These are phyloP conservation scores for Tricholoma matsutake DNA, from an alignment of 768 basidiomycete species.

Conservation along the genomic window DNA sequence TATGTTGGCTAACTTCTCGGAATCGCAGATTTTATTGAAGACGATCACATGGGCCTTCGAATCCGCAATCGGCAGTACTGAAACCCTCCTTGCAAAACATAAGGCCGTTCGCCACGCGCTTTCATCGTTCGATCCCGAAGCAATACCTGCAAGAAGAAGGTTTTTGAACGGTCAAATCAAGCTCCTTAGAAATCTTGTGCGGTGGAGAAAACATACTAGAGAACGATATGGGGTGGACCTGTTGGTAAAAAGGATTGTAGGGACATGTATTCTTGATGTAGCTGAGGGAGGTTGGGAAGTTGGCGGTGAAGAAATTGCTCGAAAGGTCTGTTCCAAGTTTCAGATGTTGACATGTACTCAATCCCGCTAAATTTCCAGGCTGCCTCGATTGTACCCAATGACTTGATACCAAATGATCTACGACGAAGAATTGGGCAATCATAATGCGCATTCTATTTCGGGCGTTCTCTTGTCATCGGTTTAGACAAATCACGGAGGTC, in stretches of 20 bases:
- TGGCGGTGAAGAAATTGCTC: conserved; percentile 66
- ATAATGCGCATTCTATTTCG: conserved; percentile 1
- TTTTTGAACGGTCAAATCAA: conserved; percentile 68
- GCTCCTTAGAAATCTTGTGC: conserved; percentile 66
- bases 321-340: conserved; percentile 44
- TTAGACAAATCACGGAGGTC: no score
- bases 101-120: conserved; percentile 28
- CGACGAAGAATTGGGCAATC: conserved; percentile 19
- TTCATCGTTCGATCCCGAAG: conserved; percentile 70
- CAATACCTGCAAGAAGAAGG: conserved; percentile 67
- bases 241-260: conserved; percentile 54
- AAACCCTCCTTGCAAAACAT: conserved; percentile 50
- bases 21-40: conserved; percentile 54
- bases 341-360: conserved; percentile 5
- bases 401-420: conserved; percentile 27
- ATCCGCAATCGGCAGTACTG: conserved; percentile 48
- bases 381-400: conserved; percentile 33
- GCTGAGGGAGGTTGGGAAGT: conserved; percentile 84
- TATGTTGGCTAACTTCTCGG: background rate
- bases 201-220: conserved; percentile 73
- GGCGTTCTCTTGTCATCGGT: background rate
- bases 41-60: conserved; percentile 52
- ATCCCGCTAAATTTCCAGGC: conserved; percentile 23
- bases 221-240: conserved; percentile 55
- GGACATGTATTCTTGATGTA: conserved; percentile 57